Base-by-base conservation (phyloP, 805 yeast genomes). In the Metschnikowia arizonensis region DNA sequence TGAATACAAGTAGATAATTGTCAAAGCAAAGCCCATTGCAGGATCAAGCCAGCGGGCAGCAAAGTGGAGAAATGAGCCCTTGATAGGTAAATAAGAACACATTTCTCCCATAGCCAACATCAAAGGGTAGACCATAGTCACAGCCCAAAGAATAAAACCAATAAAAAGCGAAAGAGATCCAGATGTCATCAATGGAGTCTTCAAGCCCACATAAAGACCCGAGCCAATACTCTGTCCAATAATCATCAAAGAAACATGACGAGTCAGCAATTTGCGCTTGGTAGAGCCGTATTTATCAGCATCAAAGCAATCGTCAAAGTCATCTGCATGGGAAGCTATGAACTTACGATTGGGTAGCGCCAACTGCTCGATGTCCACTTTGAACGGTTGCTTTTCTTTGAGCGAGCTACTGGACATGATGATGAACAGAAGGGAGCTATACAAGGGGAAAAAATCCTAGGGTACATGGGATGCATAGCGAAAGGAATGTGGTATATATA, bases 21-120 rank as follows among this genome's bases (percentile, higher is more conserved):
- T 59, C 46, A 59, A 54, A 26, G 69, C 65, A 51, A 65, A 65
- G 2, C 69, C 71, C 52, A 65, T 50, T 24, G 68, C 68, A 1
- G 69, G 68, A 45, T 64, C 69, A 11, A 66, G 59, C 61, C 60
- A 64, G 37, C 70, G 53, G 12, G 69, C 65, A n/a, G 64, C 54
- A 49, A 48, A 65, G 42, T 64, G 68, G 42, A 64, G 55, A 32
- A 64, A 63, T 6, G 66, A 49, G n/a, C 71, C 71, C 41, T 62
- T 62, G 33, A 65, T 62, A 3, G 72, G 72, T 34, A 66, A 54
- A 36, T 51, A 66, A 3, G 67, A 55, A 46, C 69, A 62, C 71
- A 66, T 66, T 49, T 66, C 71, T 7, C 66, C 72, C 21, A 63
- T 66, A 8, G 61, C 59, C 56, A 61, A 62, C 69, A 63, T 66